A percentile compares a stretch with the other conserved stretches of the same genome.
phyloP scores from a whole-genome alignment of 179 eudicot species.

The Patellifolia procumbens region DNA sequence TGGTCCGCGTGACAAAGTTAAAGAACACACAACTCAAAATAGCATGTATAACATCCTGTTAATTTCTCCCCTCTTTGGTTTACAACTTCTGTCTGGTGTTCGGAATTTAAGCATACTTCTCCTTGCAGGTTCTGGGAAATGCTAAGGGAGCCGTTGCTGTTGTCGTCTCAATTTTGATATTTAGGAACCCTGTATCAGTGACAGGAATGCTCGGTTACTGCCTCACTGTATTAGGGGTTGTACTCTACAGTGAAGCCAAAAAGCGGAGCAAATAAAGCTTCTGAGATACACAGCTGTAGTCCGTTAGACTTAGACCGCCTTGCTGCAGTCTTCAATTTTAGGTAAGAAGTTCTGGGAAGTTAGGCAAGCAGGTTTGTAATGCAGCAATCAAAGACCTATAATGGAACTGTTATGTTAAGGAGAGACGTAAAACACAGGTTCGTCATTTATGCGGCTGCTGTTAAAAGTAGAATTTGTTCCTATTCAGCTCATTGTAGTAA shows the following conservation, averaged over 20 bases:
- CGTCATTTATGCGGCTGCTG: constrained; percentile 7
- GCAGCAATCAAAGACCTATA: constrained; percentile 10
- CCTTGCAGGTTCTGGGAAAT: constrained; percentile 56
- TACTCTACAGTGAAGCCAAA: constrained; percentile 62
- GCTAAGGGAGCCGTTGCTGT: constrained; percentile 70
- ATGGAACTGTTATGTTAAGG: constrained; percentile 9
- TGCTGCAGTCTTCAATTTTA: constrained; percentile 11
- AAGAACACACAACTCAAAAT: background rate
- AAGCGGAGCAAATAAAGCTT: constrained; percentile 47
- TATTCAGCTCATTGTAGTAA: constrained; percentile 21
- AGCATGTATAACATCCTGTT: background rate
- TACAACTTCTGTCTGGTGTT: background rate
- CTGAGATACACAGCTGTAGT: background rate
- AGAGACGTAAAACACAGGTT: background rate
- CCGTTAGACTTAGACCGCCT: constrained; percentile 16
- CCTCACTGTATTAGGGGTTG: constrained; percentile 56
- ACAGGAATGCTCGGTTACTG: constrained; percentile 61
- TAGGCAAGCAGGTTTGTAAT: constrained; percentile 5
- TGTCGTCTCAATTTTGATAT: constrained; percentile 57
- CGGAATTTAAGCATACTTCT: constrained; percentile 3
- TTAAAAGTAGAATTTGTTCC: background rate
- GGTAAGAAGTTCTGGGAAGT: constrained; percentile 11
- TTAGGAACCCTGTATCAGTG: constrained; percentile 58
- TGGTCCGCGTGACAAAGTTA: background rate
- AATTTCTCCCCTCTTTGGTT: background rate